phyloP scores from a whole-genome alignment of 768 basidiomycete species.

The Lactifluus rugatus region DNA sequence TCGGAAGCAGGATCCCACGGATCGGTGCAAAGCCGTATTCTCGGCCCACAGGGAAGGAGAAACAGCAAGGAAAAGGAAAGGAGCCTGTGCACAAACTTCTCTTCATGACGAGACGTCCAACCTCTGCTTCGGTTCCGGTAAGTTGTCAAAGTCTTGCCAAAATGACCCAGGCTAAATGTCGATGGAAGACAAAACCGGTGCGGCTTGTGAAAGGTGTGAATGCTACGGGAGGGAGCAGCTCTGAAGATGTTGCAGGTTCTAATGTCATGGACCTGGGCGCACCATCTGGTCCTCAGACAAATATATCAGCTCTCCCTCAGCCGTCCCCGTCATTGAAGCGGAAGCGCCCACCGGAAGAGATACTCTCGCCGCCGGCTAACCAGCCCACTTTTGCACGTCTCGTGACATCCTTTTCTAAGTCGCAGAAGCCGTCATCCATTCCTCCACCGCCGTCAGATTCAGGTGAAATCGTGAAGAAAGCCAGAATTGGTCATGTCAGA shows the following conservation, averaged over 20 bases:
- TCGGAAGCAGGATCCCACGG: slow-evolving; percentile 28
- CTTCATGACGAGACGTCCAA: not conserved
- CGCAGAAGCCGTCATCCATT: not conserved
- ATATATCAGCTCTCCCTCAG: slow-evolving; percentile 1
- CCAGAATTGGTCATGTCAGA: slow-evolving; percentile 4
- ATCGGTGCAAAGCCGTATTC: slow-evolving; percentile 29
- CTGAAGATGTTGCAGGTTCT: slow-evolving; percentile 4
- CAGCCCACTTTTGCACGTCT: slow-evolving; percentile 9
- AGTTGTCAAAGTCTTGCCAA: not conserved
- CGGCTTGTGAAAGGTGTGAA: slow-evolving; percentile 10
- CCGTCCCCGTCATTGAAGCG: slow-evolving; percentile 14
- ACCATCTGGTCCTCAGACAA: slow-evolving; percentile 1
- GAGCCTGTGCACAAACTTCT: slow-evolving; percentile 2
- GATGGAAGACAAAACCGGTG: slow-evolving; percentile 13
- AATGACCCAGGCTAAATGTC: not conserved
- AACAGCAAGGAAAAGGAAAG: slow-evolving; percentile 9
- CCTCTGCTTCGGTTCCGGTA: slow-evolving; percentile 2
- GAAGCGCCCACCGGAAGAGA: slow-evolving; percentile 7
- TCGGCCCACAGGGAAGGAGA: slow-evolving; percentile 17
- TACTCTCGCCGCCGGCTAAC: not conserved
- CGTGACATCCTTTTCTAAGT: not conserved
- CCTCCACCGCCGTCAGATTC: not conserved
- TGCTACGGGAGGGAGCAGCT: slow-evolving; percentile 8
- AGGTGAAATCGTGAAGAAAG: not conserved
- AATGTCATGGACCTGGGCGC: not conserved